Conservation (phyloP, 768 basidiomycete species). For the Hygrophorus russula region DNA sequence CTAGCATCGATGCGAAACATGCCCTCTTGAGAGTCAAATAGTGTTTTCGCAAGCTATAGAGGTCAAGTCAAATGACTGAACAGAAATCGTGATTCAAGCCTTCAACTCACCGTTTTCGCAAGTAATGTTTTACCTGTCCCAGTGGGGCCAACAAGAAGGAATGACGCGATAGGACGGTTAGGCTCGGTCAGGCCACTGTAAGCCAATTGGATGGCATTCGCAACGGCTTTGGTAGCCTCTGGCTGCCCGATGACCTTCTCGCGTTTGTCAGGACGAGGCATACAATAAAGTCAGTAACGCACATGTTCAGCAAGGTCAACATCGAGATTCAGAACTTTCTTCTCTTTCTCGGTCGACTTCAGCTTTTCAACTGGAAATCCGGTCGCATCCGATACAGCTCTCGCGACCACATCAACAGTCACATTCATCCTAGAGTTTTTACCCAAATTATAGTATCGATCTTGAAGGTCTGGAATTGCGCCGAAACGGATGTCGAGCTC, state of each 20-base stretch:
- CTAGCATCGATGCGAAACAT: constrained; percentile 91
- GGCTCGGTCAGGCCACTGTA: constrained; percentile 87
- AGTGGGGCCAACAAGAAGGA: constrained; percentile 86
- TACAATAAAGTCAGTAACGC: too few relatives aligned
- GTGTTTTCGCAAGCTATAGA: constrained; percentile 65
- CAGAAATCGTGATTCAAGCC: not conserved
- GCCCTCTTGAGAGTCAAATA: constrained; percentile 87
- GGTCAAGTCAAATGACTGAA: constrained; percentile 3
- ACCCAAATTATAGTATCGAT: constrained; percentile 43
- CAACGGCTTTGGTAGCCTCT: constrained; percentile 90
- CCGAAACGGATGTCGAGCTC: constrained; percentile 84
- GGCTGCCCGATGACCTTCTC: constrained; percentile 70
- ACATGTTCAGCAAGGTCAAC: constrained; percentile 52
- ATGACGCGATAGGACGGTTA: constrained; percentile 81
- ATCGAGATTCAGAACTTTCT: constrained; percentile 71
- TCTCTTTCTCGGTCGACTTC: constrained; percentile 85
- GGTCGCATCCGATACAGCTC: constrained; percentile 60
- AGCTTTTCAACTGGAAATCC: constrained; percentile 82
- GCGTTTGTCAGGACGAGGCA: too few relatives aligned
- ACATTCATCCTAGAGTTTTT: constrained; percentile 36
- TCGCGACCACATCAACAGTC: constrained; percentile 49
- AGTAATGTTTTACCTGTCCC: constrained; percentile 88
- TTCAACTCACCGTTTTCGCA: constrained; percentile 65
- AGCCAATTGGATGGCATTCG: constrained; percentile 87
- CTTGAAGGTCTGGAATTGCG: constrained; percentile 80